These are phyloP conservation scores for Rutstroemia sp. DNA, from an alignment of 2,329 filamentous ascomycete genomes.

Conservation along the genomic window DNA sequence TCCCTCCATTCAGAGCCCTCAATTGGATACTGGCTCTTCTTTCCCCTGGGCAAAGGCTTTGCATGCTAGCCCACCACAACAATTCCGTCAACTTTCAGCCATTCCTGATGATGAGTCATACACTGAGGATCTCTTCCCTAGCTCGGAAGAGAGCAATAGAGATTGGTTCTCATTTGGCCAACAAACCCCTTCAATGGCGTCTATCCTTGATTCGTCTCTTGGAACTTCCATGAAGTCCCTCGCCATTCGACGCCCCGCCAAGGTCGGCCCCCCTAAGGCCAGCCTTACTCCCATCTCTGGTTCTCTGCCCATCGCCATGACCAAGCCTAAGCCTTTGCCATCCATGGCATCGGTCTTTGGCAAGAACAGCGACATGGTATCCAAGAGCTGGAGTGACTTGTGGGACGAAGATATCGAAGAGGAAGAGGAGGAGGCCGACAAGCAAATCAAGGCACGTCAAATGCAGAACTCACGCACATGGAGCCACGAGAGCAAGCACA, in stretches of 20 bases:
- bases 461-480: conserved; percentile 66
- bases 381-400: conserved; percentile 98
- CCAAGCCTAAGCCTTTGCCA: conserved; percentile 58
- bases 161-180: conserved; percentile 75
- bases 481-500: conserved; percentile 53
- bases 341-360: conserved; percentile 68
- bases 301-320: conserved; percentile 73
- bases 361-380: conserved; percentile 68
- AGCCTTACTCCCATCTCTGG: conserved; percentile 54
- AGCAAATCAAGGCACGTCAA: conserved; percentile 49
- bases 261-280: conserved; percentile 39
- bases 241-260: conserved; percentile 42
- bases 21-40: conserved; percentile 71
- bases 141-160: conserved; percentile 59
- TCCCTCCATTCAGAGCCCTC: conserved; percentile 85
- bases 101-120: conserved; percentile 76
- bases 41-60: conserved; percentile 95
- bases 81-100: conserved; percentile 75
- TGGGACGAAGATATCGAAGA: conserved; percentile 89
- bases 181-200: conserved; percentile 75
- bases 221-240: conserved; percentile 75
- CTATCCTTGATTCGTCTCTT: conserved; percentile 75
- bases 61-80: conserved; percentile 63
- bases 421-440: conserved; percentile 59
- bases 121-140: conserved; percentile 74